Conservation (phyloP, 2,329 filamentous ascomycete genomes). For the Atkinsonella hypoxylon region DNA sequence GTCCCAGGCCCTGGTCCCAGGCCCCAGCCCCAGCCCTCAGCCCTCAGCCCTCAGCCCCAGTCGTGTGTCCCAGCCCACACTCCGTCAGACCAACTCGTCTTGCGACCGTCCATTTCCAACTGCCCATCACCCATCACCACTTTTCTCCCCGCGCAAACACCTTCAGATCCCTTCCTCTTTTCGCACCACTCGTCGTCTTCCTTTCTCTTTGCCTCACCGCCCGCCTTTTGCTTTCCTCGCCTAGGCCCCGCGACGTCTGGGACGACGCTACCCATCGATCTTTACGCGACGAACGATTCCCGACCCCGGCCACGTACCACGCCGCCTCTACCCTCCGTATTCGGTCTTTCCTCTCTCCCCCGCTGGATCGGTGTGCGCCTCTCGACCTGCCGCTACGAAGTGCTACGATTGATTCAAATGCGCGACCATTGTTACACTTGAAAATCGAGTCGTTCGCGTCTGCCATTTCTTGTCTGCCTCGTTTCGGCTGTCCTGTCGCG, state of each 20-base stretch:
- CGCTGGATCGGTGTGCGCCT: conserved; percentile 2
- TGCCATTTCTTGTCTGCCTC: not conserved
- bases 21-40: no score
- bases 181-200: not conserved
- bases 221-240: not conserved
- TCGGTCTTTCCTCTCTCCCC: not conserved
- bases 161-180: not conserved
- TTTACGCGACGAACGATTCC: conserved; percentile 2
- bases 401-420: not conserved
- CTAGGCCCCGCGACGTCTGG: conserved; percentile 4
- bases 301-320: not conserved
- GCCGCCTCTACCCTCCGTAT: not conserved
- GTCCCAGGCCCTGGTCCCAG: no score
- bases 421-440: not conserved
- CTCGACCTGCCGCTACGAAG: not conserved
- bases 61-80: no score
- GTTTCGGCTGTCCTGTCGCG: not conserved
- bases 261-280: conserved; percentile 1
- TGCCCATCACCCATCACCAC: conserved; percentile 3
- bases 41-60: no score
- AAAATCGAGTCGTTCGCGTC: not conserved
- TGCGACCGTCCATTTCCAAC: conserved; percentile 1
- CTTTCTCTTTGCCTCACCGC: not conserved
- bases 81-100: not conserved
- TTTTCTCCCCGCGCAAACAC: not conserved